Evolutionary conservation across 345 rosid species (phyloP).

Genomic region (Trapa bicornis): DNA sequence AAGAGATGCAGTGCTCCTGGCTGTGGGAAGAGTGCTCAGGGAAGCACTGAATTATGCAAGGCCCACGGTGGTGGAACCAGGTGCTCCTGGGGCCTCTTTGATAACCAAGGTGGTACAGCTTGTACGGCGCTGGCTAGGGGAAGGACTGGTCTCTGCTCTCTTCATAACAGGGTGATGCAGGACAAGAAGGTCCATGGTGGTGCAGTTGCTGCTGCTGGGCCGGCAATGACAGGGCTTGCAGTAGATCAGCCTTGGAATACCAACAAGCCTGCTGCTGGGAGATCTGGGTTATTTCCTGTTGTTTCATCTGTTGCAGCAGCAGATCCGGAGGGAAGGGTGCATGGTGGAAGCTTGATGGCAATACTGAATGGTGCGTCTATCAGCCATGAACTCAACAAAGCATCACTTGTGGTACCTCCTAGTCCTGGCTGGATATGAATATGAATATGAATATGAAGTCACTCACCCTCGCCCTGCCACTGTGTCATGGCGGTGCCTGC

Average conservation of each 20-base stretch:
- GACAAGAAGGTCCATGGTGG: slow-evolving; percentile 87
- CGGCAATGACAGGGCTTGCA: slow-evolving; percentile 39
- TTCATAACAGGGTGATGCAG: slow-evolving; percentile 63
- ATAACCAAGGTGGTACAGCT: slow-evolving; percentile 34
- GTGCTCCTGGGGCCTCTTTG: slow-evolving; percentile 84
- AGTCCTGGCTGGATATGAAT: neutral
- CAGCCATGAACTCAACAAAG: slow-evolving; percentile 9
- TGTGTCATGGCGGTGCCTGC: neutral
- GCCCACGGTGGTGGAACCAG: slow-evolving; percentile 99
- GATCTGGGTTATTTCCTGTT: neutral
- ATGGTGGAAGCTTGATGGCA: slow-evolving; percentile 86
- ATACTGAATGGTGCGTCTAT: slow-evolving; percentile 47
- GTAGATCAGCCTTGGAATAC: slow-evolving; percentile 34
- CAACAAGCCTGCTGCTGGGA: slow-evolving; percentile 34
- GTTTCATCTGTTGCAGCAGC: slow-evolving; percentile 9
- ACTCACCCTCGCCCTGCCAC: neutral
- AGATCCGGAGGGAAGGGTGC: slow-evolving; percentile 82
- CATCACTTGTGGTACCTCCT: slow-evolving; percentile 2
- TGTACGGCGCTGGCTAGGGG: slow-evolving; percentile 82
- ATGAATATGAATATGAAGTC: neutral
- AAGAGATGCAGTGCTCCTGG: slow-evolving; percentile 94
- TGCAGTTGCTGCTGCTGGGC: slow-evolving; percentile 31
- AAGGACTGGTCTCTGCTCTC: slow-evolving; percentile 81
- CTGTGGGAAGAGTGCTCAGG: slow-evolving; percentile 95
- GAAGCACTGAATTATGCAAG: slow-evolving; percentile 97